Percentiles rank a stretch among this genome's conserved stretches.
These are phyloP conservation scores for Lactuca sativa DNA, from an alignment of 129 eudicot species.

Conservation along the genomic window DNA sequence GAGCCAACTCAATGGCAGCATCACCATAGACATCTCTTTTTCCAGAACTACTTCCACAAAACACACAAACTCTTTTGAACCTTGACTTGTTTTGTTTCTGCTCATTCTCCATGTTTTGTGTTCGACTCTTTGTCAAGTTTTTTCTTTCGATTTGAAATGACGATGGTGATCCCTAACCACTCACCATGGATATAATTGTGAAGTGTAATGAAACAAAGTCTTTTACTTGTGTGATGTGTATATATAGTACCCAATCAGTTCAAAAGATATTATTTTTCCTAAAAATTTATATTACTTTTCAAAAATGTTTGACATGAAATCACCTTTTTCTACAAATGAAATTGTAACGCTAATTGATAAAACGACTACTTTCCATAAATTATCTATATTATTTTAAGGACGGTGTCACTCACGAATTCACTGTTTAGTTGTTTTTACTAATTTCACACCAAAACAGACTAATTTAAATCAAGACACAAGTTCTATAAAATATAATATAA, in stretches of 20 bases:
- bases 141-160: slow-evolving; percentile 20
- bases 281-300: not conserved
- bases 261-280: not conserved
- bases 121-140: slow-evolving; percentile 12
- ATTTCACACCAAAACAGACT: too few species aligned
- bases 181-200: slow-evolving; percentile 25
- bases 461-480: too few species aligned
- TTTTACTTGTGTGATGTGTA: slow-evolving; percentile 5
- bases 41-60: slow-evolving; percentile 81
- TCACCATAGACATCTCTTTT: slow-evolving; percentile 65
- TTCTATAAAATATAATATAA: too few species aligned
- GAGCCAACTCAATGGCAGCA: slow-evolving; percentile 72
- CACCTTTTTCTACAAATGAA: not conserved
- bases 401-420: too few species aligned
- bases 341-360: too few species aligned
- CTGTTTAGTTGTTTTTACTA: too few species aligned
- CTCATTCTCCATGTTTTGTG: slow-evolving; percentile 32
- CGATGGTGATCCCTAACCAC: slow-evolving; percentile 32
- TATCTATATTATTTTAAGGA: too few species aligned
- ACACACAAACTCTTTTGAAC: slow-evolving; percentile 73
- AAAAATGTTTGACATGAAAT: not conserved
- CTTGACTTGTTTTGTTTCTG: slow-evolving; percentile 42
- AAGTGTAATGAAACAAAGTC: not conserved
- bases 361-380: too few species aligned
- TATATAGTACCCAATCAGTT: slow-evolving; percentile 13